A percentile compares a stretch with the other conserved stretches of the same genome.
phyloP scores from a whole-genome alignment of 164 flowering plant species.

The Piper betle region DNA sequence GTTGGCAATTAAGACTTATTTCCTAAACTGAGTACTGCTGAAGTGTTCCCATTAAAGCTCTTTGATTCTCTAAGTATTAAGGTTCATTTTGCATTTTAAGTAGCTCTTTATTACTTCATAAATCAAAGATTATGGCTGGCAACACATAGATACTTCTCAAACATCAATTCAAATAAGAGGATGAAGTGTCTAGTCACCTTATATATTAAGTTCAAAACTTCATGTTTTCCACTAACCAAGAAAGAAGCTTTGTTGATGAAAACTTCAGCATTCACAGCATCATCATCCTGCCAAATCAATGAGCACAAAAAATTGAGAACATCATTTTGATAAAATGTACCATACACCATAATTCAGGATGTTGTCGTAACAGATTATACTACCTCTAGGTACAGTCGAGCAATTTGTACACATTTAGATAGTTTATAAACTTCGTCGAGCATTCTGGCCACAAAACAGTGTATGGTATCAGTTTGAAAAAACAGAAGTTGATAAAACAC shows the following conservation, averaged over 20 bases:
- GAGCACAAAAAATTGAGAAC: slow-evolving; percentile 1
- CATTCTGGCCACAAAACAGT: slow-evolving; percentile 29
- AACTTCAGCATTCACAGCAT: slow-evolving; percentile 94
- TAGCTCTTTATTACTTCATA: no score
- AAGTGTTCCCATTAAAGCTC: not conserved
- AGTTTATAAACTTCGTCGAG: slow-evolving; percentile 79
- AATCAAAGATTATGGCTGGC: no score
- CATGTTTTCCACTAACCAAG: slow-evolving; percentile 82
- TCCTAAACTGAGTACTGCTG: not conserved
- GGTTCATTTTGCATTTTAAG: not conserved
- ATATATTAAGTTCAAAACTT: slow-evolving; percentile 82
- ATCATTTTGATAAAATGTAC: no score
- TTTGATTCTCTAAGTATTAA: not conserved
- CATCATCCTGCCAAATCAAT: slow-evolving; percentile 71
- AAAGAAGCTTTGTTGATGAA: slow-evolving; percentile 94
- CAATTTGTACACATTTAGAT: slow-evolving; percentile 95
- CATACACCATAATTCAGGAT: no score
- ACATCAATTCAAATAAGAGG: no score
- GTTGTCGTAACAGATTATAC: not conserved
- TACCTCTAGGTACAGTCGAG: slow-evolving; percentile 97
- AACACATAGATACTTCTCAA: no score
- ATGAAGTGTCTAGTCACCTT: slow-evolving; percentile 34
- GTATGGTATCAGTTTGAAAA: no score
- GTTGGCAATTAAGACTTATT: not conserved
- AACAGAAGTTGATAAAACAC: no score